Evolutionary conservation across 2,329 filamentous ascomycete genomes (phyloP), one percentile per base, ranked within the genome.

Genomic region (Didymella sp.): DNA sequence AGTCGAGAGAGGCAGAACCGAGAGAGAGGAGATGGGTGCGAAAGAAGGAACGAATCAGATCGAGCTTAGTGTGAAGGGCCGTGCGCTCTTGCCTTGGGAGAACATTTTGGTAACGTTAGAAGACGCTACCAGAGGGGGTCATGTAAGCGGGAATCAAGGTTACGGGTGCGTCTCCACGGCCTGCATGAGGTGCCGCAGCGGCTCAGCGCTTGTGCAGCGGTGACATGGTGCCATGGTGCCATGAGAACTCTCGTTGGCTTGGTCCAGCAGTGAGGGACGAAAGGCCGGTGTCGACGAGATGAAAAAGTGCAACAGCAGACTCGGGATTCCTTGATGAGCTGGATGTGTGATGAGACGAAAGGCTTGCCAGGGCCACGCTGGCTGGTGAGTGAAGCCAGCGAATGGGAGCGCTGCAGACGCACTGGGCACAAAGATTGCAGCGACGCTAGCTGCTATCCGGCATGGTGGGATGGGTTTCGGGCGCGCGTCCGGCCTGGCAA

Each of bases 341-440:
- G 60, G 55, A 43, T 58, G 53, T 57, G 61, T 61, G 61, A 62
- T 65, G 63, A 66, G 65, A 66, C 63, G 59, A 53, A 50, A 45
- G 43, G 57, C 50, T 47, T 58, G 56, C 53, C 61, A 54, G 60
- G 59, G 45, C 53, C 49, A 41, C 38, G 38, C 38, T 25, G 38
- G 22, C 38, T 41, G 22, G 21, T 41, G 21, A 13, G 38, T 51
- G 38, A 33, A 17, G 24, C 44, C 59, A 43, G 45, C 60, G 56
- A 63, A 65, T 62, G 45, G 52, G 53, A 30, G 46, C 44, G 17
- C 37, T 42, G 22, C 31, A 17, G 27, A 28, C 33, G 53, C 44
- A 40, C 44, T 57, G 53, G 53, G 50, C 55, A 45, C 56, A 22
- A 43, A 56, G 46, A 42, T 38, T 55, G 47, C 53, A 25, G 55